Evolutionary conservation across 2,329 filamentous ascomycete genomes (phyloP), one percentile per base, ranked within the genome.

Genomic region (Fusarium lateritium): DNA sequence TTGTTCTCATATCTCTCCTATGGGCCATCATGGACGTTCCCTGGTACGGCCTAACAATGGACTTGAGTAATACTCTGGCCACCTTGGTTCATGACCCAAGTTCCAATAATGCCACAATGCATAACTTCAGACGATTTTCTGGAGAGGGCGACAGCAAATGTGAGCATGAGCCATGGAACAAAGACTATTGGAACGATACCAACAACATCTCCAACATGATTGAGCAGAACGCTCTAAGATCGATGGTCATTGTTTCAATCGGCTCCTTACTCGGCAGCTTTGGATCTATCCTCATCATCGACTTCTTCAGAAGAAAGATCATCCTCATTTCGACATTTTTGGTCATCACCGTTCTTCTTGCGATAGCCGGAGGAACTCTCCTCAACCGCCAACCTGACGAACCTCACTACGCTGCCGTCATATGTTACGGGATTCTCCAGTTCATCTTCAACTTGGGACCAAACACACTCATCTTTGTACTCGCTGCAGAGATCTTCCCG

Each of bases 11-110:
- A 14, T 58, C 52, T 5, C 34, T 62, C 7, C 59, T 66, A 13
- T 66, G 63, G 63, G 63, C 51, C 5, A 49, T 66, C 2, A 63
- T 66, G 63, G 63, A 66, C 9, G 33, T 66, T 11, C 52, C 52
- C 2, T 66, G 52, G 52, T 66, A 66, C 24, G 63, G 63, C 4
- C 34, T 66, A 21, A 58, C 63, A 7, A 53, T 66, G 49, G 59
- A 66, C 8, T n/a, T 58, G 44, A 58, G 52, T 24, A 64, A 47
- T 2, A 56, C 58, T 7, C 42, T 66, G n/a, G 52, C 63, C 14
- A 66, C 54, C 2, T 19, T 65, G 17, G 36, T 57, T 7, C 57
- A 65, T 34, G 58, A 40, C 9, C 43, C 55, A 49, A 34, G 28
- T 2, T 24, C 45, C 2, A 10, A 15, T 1, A n/a, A 2, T 24